A percentile compares a stretch with the other conserved stretches of the same genome.
phyloP scores from a whole-genome alignment of 2,329 filamentous ascomycete genomes.

The Fonsecaea erecta region DNA sequence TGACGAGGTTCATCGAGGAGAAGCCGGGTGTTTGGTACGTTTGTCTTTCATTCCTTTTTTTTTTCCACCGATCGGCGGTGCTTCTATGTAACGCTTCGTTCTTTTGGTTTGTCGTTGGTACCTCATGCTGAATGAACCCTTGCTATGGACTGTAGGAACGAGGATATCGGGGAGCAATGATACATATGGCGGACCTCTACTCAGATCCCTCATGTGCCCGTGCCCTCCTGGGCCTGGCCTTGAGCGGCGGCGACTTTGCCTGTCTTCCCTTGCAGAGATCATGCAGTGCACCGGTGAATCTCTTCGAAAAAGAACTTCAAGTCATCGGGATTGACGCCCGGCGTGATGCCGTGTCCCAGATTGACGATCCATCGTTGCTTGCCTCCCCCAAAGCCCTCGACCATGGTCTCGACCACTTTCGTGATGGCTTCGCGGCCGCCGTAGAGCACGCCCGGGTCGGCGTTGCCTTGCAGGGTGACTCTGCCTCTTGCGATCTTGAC shows the following conservation, averaged over 20 bases:
- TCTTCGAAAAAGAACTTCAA: slow-evolving; percentile 94
- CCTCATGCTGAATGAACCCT: too few species aligned
- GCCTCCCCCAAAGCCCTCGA: slow-evolving; percentile 78
- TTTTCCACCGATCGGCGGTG: too few species aligned
- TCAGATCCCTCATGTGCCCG: too few species aligned
- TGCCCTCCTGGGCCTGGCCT: too few species aligned
- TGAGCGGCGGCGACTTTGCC: too few species aligned
- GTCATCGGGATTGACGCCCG: slow-evolving; percentile 90
- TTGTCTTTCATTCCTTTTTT: slow-evolving; percentile 15
- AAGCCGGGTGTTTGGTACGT: slow-evolving; percentile 73
- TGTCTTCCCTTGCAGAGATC: slow-evolving; percentile 40
- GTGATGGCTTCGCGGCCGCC: slow-evolving; percentile 82
- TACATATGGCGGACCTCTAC: not conserved
- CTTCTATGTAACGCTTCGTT: too few species aligned
- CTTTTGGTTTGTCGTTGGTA: too few species aligned
- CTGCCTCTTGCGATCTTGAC: slow-evolving; percentile 77
- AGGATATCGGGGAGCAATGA: slow-evolving; percentile 56
- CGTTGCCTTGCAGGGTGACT: slow-evolving; percentile 89
- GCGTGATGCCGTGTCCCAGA: slow-evolving; percentile 95
- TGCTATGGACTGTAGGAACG: slow-evolving; percentile 53
- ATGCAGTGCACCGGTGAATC: slow-evolving; percentile 76
- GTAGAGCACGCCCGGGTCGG: slow-evolving; percentile 91
- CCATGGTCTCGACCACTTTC: slow-evolving; percentile 80
- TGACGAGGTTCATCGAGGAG: slow-evolving; percentile 73
- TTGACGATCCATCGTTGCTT: slow-evolving; percentile 97